Evolutionary conservation across 768 basidiomycete genomes (phyloP).

Genomic region (Hemileccinum rubropunctum): DNA sequence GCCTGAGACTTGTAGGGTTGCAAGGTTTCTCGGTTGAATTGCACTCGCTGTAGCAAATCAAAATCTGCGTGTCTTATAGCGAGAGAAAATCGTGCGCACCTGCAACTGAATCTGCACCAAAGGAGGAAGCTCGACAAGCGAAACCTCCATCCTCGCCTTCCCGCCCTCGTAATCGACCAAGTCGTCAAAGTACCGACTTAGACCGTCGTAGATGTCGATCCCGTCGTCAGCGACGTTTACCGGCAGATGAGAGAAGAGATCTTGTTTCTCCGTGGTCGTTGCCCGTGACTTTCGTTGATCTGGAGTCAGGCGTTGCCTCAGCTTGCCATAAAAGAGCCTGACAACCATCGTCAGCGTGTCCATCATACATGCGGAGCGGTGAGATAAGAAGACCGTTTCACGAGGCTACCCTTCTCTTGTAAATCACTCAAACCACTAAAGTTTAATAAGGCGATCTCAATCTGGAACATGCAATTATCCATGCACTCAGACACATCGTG

Average conservation of each 20-base stretch:
- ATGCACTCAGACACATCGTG: slow-evolving; percentile 99
- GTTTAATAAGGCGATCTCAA: slow-evolving; percentile 86
- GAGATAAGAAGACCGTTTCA: slow-evolving; percentile 60
- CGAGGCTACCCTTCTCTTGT: slow-evolving; percentile 69
- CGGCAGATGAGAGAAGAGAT: slow-evolving; percentile 90
- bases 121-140: slow-evolving; percentile 82
- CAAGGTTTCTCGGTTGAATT: slow-evolving; percentile 89
- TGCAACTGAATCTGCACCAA: slow-evolving; percentile 94
- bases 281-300: slow-evolving; percentile 41
- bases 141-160: slow-evolving; percentile 85
- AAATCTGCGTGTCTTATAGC: background rate
- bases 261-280: slow-evolving; percentile 81
- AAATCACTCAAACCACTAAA: slow-evolving; percentile 46
- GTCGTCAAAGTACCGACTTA: slow-evolving; percentile 89
- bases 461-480: slow-evolving; percentile 99
- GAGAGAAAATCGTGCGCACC: slow-evolving; percentile 42
- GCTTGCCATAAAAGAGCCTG: slow-evolving; percentile 87
- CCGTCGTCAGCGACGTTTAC: slow-evolving; percentile 90
- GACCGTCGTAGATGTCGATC: slow-evolving; percentile 90
- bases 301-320: slow-evolving; percentile 56
- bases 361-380: background rate
- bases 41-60: slow-evolving; percentile 62
- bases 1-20: slow-evolving; percentile 96
- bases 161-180: slow-evolving; percentile 84
- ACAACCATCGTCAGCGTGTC: slow-evolving; percentile 5